Conservation (phyloP, 441 rosid species). For the Gossypium gossypioides region DNA sequence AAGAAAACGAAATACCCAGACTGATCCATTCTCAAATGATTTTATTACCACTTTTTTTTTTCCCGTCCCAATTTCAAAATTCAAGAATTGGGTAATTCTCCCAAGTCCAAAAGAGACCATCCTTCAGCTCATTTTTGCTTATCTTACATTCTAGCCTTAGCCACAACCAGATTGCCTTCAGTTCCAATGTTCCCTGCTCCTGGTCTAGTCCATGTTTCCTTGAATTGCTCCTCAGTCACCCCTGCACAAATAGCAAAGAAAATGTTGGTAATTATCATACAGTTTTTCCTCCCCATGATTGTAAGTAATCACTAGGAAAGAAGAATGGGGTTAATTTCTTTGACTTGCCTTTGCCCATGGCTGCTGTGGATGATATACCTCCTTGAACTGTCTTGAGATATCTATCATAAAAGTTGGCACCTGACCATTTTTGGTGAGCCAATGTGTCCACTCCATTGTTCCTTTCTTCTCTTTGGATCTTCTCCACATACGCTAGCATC, state of each 20-base stretch:
- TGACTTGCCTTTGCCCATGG: slow-evolving; percentile 83
- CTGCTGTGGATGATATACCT: slow-evolving; percentile 88
- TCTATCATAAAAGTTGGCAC: slow-evolving; percentile 75
- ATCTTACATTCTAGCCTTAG: slow-evolving; percentile 67
- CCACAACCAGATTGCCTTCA: slow-evolving; percentile 43
- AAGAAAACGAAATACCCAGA: neutral
- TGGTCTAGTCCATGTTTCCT: slow-evolving; percentile 73
- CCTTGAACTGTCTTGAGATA: slow-evolving; percentile 89
- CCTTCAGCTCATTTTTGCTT: neutral
- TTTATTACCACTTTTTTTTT: neutral
- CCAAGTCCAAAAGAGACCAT: neutral
- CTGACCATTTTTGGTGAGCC: slow-evolving; percentile 95
- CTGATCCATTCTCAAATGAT: neutral
- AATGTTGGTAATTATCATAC: neutral
- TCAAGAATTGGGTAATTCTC: neutral
- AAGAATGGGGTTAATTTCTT: neutral
- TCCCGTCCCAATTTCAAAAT: neutral
- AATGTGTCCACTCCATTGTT: slow-evolving; percentile 81
- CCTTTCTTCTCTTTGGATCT: slow-evolving; percentile 89
- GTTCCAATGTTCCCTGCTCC: slow-evolving; percentile 42
- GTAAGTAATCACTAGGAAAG: neutral
- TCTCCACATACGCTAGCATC: slow-evolving; percentile 89
- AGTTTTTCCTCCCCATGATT: neutral
- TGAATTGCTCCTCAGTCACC: slow-evolving; percentile 91
- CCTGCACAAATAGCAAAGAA: slow-evolving; percentile 27